Conservation (phyloP, 2,329 filamentous ascomycete species). For the Lecanicillium sp. region DNA sequence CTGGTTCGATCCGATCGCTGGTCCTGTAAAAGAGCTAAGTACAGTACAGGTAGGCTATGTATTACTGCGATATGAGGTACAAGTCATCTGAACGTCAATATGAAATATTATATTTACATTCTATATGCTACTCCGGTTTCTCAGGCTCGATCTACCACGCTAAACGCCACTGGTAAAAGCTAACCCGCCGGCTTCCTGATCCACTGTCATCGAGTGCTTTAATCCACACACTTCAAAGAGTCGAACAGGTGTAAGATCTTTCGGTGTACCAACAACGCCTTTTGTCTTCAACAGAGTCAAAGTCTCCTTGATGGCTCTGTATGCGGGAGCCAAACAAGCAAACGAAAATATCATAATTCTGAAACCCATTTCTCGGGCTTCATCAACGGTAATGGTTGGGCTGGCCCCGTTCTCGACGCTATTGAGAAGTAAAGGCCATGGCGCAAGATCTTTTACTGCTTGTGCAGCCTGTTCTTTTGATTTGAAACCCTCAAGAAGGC, state of each 20-base stretch:
- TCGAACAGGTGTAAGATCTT: slow-evolving; percentile 35
- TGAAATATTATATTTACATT: no score
- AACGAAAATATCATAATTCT: slow-evolving; percentile 50
- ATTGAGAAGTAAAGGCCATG: slow-evolving; percentile 46
- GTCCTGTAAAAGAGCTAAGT: no score
- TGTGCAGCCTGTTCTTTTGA: slow-evolving; percentile 39
- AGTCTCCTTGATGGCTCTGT: slow-evolving; percentile 31
- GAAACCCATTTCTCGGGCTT: slow-evolving; percentile 49
- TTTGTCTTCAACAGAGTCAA: slow-evolving; percentile 30
- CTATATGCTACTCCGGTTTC: no score
- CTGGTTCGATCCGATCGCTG: no score
- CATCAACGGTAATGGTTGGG: slow-evolving; percentile 42
- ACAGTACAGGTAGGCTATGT: no score
- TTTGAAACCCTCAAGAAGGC: slow-evolving; percentile 51
- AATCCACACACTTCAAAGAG: slow-evolving; percentile 45
- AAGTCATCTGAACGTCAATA: no score
- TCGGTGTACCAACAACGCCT: slow-evolving; percentile 28
- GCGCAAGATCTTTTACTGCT: slow-evolving; percentile 37
- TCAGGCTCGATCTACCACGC: no score
- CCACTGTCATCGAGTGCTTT: slow-evolving; percentile 40
- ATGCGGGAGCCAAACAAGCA: slow-evolving; percentile 38
- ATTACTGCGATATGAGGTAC: no score
- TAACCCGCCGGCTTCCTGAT: slow-evolving; percentile 19
- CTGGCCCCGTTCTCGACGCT: slow-evolving; percentile 49
- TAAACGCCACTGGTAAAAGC: slow-evolving; percentile 7